Percentiles rank a stretch among this genome's conserved stretches.
Evolutionary conservation across 2,329 filamentous ascomycete species (phyloP).

Genomic region (Venturia effusa): DNA sequence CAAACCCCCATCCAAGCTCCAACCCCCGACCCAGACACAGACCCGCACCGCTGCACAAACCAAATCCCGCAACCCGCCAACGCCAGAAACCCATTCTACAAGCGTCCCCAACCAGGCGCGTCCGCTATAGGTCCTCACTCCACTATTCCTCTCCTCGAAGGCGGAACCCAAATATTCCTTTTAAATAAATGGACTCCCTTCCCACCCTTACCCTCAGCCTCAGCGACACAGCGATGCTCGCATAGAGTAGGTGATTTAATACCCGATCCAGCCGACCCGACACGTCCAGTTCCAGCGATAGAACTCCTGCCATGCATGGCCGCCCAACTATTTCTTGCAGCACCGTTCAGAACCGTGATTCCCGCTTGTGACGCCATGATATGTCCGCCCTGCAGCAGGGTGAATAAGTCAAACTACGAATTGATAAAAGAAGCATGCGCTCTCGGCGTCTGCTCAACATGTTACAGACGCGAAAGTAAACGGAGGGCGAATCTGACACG

Average conservation of each 20-base stretch:
- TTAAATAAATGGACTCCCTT: neutral
- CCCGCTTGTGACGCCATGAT: neutral
- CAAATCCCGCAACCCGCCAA: neutral
- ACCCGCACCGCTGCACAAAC: neutral
- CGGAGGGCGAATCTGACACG: neutral
- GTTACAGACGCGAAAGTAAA: neutral
- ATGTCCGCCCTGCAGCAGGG: neutral
- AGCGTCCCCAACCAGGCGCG: neutral
- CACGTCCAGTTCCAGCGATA: too few species aligned
- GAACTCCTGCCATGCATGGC: neutral
- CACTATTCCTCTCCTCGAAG: neutral
- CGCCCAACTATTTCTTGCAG: neutral
- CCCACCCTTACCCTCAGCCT: neutral
- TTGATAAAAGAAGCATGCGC: neutral
- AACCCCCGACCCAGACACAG: neutral
- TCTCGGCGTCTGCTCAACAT: neutral
- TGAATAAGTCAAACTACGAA: neutral
- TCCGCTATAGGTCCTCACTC: neutral
- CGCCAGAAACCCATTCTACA: neutral
- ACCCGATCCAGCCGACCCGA: neutral
- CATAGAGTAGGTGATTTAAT: neutral
- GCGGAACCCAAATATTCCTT: neutral
- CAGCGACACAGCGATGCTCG: neutral
- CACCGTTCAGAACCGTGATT: neutral
- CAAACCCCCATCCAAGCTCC: neutral